These are phyloP conservation scores for Mallotus japonicus DNA, from an alignment of 441 rosid genomes.

Conservation along the genomic window DNA sequence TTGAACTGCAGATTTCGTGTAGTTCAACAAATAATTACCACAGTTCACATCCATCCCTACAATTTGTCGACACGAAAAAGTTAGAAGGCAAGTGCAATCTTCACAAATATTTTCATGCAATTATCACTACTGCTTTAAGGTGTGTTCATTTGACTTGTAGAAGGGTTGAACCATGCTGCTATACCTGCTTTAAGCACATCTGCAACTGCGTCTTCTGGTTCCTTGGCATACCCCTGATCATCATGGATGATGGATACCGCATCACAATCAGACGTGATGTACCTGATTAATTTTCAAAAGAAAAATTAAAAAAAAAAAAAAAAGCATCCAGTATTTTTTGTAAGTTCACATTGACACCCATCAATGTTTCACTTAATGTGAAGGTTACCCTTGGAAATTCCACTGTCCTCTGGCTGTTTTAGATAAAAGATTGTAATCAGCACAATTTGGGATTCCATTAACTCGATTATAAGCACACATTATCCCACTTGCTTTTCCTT, in stretches of 20 bases:
- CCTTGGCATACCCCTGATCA: constrained; percentile 56
- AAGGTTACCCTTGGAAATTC: constrained; percentile 68
- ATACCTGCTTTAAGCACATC: constrained; percentile 81
- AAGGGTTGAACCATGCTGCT: neutral
- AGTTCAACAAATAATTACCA: constrained; percentile 56
- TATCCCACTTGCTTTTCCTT: constrained; percentile 76
- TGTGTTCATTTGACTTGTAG: neutral
- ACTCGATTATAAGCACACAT: constrained; percentile 89
- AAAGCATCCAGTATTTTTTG: too few relatives aligned
- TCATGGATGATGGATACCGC: constrained; percentile 66
- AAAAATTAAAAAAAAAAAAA: too few relatives aligned
- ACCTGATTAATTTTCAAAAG: constrained; percentile 36
- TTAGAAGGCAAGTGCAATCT: neutral
- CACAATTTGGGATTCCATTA: constrained; percentile 85
- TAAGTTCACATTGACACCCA: too few relatives aligned
- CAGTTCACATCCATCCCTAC: constrained; percentile 88
- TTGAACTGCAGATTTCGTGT: constrained; percentile 65
- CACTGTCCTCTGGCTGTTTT: constrained; percentile 63
- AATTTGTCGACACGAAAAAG: neutral
- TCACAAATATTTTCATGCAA: constrained; percentile 38
- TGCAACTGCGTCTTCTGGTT: constrained; percentile 76
- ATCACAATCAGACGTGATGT: constrained; percentile 84
- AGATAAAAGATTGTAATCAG: constrained; percentile 61
- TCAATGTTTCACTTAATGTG: neutral
- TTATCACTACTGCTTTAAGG: too few relatives aligned